Conservation (phyloP, 495 filamentous ascomycete species). For the Lineolata rhizophorae region DNA sequence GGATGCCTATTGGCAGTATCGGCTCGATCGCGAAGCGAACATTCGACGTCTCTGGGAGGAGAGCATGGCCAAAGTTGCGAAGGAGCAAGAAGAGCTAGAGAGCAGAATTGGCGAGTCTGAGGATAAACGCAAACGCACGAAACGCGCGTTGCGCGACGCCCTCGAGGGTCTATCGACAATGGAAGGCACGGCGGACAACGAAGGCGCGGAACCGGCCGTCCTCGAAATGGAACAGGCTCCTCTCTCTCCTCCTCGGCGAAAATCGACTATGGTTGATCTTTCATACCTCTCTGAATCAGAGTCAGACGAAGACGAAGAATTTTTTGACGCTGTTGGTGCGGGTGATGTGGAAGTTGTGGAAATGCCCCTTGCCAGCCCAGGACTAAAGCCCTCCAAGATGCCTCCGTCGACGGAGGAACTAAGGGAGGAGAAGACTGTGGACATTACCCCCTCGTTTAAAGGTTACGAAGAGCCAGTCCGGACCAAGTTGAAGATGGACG, state of each 20-base stretch:
- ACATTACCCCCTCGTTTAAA: constrained; percentile 55
- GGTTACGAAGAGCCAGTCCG: constrained; percentile 81
- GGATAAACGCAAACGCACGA: constrained; percentile 70
- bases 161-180: constrained; percentile 36
- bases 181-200: constrained; percentile 21
- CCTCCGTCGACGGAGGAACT: constrained; percentile 17
- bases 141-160: constrained; percentile 71
- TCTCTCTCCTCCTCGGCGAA: constrained; percentile 20
- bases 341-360: constrained; percentile 67
- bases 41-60: constrained; percentile 94
- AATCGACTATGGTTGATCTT: constrained; percentile 36
- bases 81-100: constrained; percentile 81
- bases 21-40: constrained; percentile 70
- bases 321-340: constrained; percentile 91
- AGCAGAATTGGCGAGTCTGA: constrained; percentile 75
- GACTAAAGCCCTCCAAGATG: constrained; percentile 15
- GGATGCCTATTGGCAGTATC: constrained; percentile 91
- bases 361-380: constrained; percentile 22
- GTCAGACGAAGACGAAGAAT: constrained; percentile 74
- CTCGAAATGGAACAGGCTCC: constrained; percentile 2
- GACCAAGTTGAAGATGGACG: constrained; percentile 64
- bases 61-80: constrained; percentile 83
- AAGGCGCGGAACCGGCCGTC: constrained; percentile 8
- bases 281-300: constrained; percentile 39
- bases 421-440: constrained; percentile 20